A percentile compares a stretch with the other conserved stretches of the same genome.
These are phyloP conservation scores for Exophiala oligosperma DNA, from an alignment of 2,329 filamentous ascomycete species.

Conservation along the genomic window DNA sequence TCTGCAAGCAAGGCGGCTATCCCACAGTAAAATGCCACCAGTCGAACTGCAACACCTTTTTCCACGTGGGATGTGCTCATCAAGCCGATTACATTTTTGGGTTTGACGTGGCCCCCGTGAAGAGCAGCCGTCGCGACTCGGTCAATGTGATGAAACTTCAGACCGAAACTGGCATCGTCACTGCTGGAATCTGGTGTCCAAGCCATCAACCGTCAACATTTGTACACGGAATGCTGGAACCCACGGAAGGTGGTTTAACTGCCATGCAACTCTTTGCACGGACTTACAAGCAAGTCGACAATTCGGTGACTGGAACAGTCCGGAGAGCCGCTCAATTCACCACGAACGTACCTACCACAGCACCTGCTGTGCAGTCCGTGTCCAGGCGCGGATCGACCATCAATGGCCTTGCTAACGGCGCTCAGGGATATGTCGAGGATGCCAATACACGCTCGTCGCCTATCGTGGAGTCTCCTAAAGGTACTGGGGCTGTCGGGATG, in stretches of 20 bases:
- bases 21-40: conserved; percentile 82
- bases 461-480: conserved; percentile 16
- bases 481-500: conserved; percentile 8
- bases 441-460: conserved; percentile 31
- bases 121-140: conserved; percentile 81
- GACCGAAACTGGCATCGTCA: conserved; percentile 77
- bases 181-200: conserved; percentile 88
- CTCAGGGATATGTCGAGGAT: conserved; percentile 15
- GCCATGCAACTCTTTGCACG: conserved; percentile 84
- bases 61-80: conserved; percentile 90
- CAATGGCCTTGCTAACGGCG: conserved; percentile 35
- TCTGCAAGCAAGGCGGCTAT: conserved; percentile 69
- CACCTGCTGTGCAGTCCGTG: conserved; percentile 34
- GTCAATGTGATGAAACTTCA: conserved; percentile 77
- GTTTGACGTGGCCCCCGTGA: conserved; percentile 87
- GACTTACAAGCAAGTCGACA: conserved; percentile 92
- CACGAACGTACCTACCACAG: conserved; percentile 38
- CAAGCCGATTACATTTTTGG: conserved; percentile 80
- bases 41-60: conserved; percentile 49
- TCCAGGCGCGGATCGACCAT: conserved; percentile 60
- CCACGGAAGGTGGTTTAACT: conserved; percentile 69
- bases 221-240: conserved; percentile 77
- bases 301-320: conserved; percentile 84
- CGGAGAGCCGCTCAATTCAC: conserved; percentile 78
- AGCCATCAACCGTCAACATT: conserved; percentile 66